Conservation (phyloP, 225 moss, liverwort and hornwort species). For the Antitrichia curtipendula region DNA sequence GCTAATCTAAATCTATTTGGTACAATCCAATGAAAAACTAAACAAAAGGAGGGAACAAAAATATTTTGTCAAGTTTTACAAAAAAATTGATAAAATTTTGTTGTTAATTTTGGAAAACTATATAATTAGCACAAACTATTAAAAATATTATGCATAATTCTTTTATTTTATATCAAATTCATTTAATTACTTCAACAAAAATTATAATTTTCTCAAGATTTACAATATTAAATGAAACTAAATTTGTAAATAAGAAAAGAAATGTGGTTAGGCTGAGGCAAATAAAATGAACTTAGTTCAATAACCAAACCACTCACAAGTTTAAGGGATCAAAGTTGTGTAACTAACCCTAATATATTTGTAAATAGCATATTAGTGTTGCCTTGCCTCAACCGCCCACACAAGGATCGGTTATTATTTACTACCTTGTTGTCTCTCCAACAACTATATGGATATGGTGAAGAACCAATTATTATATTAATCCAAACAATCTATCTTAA, state of each 20-base stretch:
- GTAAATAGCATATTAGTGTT: background rate
- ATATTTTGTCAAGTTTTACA: background rate
- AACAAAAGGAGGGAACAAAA: accelerated
- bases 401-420: background rate
- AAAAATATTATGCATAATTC: background rate
- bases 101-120: too few relatives aligned
- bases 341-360: background rate
- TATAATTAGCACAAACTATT: too few relatives aligned
- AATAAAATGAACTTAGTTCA: accelerated
- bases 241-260: background rate
- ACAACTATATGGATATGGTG: background rate
- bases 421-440: background rate
- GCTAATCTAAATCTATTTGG: background rate
- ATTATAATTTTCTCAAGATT: too few relatives aligned
- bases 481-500: background rate
- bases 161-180: background rate
- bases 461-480: background rate
- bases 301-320: background rate
- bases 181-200: background rate
- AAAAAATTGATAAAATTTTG: background rate
- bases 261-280: accelerated
- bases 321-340: background rate
- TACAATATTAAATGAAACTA: background rate
- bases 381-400: background rate
- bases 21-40: background rate